Base-by-base conservation (phyloP, 495 filamentous ascomycete genomes). In the Annulohypoxylon stygium region DNA sequence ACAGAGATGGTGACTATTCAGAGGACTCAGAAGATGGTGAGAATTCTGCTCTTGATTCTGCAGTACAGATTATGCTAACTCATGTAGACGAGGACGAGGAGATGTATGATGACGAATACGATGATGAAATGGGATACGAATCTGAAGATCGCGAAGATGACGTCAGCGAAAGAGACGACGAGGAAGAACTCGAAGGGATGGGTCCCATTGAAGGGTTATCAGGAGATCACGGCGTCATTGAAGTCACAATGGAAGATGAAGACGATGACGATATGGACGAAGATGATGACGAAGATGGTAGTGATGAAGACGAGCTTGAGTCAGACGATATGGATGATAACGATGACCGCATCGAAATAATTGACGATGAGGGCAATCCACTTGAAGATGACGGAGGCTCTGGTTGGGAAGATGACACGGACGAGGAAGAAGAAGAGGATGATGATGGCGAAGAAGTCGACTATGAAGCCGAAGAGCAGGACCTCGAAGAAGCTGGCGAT, bases 101-200 rank as follows among this genome's bases (percentile, higher is more conserved):
- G 73, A 93, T 96, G 90, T 94, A 94, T 72, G 93, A 95, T 73
- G 90, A 92, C 45, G 89, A 86, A 36, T 96, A 93, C 69, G 92
- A 88, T 54, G 94, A 97, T 33, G 95, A 95, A 65, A 95, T 98
- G 86, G 94, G 93, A 55, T 94, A 95, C 71, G 92, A 94, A 78
- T 89, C 87, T 1, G 87, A 87, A 58, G 92, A 93, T 78, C 90
- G 92, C 63, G 95, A 97, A 80, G 94, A 93, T 8, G 93, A 97
- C 71, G 89, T 96, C 53, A 97, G 93, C 74, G 96, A 97, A 74
- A 71, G 70, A 64, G 94, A 98, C 59, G 95, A 97, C 59, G 90
- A 93, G 64, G 95, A 93, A 53, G 88, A 90, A 37, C 79, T 86
- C 16, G 86, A 90, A 74, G 92, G 91, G 39, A 93, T 96, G 83